These are phyloP conservation scores for Gossypium schwendimanii DNA, from an alignment of 441 rosid genomes.

Conservation along the genomic window DNA sequence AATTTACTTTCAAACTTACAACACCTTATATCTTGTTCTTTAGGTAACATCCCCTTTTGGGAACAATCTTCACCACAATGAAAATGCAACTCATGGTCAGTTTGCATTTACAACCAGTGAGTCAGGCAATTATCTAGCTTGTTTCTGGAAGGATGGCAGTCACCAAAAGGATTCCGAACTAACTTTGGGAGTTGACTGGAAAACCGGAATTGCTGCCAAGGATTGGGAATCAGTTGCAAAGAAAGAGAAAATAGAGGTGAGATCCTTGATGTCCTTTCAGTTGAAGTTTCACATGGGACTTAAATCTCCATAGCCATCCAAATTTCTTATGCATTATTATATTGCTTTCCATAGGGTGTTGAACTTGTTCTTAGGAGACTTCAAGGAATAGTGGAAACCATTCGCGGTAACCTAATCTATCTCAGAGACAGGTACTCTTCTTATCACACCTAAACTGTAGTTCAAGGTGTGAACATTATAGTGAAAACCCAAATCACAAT, in stretches of 20 bases:
- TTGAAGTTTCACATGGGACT: neutral
- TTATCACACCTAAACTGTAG: neutral
- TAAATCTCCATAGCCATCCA: neutral
- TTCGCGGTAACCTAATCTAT: slow-evolving; percentile 46
- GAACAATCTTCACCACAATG: slow-evolving; percentile 62
- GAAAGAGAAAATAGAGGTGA: slow-evolving; percentile 79
- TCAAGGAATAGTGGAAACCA: slow-evolving; percentile 49
- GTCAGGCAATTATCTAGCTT: slow-evolving; percentile 75
- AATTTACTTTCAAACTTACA: neutral
- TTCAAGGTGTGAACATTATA: neutral
- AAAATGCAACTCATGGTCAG: slow-evolving; percentile 63
- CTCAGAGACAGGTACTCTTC: slow-evolving; percentile 49
- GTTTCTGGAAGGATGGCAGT: slow-evolving; percentile 54
- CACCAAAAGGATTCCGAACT: slow-evolving; percentile 27
- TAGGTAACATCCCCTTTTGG: slow-evolving; percentile 89
- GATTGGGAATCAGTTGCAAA: slow-evolving; percentile 89
- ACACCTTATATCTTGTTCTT: slow-evolving; percentile 11
- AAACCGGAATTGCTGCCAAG: slow-evolving; percentile 72
- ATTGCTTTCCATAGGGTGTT: slow-evolving; percentile 46
- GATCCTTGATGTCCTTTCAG: slow-evolving; percentile 8
- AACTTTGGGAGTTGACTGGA: slow-evolving; percentile 78
- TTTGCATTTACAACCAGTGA: slow-evolving; percentile 85
- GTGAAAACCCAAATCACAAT: neutral
- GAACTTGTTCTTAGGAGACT: slow-evolving; percentile 74
- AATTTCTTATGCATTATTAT: neutral